phyloP scores from a whole-genome alignment of 306 rosid species.

The Oemleria cerasiformis region DNA sequence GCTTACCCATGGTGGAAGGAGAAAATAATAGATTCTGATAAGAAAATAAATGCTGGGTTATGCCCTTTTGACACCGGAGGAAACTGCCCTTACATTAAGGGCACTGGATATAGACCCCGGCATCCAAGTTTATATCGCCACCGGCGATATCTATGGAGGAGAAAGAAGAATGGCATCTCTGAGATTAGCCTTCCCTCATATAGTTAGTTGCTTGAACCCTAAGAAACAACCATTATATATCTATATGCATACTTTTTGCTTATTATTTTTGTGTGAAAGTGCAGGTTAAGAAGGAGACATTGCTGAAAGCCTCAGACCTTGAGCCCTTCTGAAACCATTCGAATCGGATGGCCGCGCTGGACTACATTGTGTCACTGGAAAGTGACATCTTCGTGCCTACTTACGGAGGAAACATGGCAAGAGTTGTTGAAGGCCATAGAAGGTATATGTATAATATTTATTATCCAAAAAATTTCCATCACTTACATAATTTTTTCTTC shows the following conservation, averaged over 20 bases:
- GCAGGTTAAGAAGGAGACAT: constrained; percentile 79
- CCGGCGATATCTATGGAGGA: constrained; percentile 89
- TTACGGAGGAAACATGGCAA: constrained; percentile 88
- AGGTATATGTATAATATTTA: constrained; percentile 31
- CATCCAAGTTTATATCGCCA: constrained; percentile 83
- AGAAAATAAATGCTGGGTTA: constrained; percentile 63
- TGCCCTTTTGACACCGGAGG: constrained; percentile 89
- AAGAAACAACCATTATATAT: not conserved
- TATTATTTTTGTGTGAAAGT: constrained; percentile 16
- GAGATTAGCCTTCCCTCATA: constrained; percentile 64
- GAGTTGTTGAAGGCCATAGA: constrained; percentile 85
- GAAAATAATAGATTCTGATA: constrained; percentile 61
- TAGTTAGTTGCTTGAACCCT: constrained; percentile 41
- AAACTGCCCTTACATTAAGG: constrained; percentile 73
- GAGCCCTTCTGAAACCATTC: constrained; percentile 67
- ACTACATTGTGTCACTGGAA: constrained; percentile 79
- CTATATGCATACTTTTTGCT: not conserved
- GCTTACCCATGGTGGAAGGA: constrained; percentile 94
- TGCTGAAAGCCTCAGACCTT: constrained; percentile 60
- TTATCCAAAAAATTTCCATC: not conserved
- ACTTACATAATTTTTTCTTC: not conserved
- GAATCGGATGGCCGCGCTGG: constrained; percentile 89
- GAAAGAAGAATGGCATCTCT: constrained; percentile 61
- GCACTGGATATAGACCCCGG: constrained; percentile 69
- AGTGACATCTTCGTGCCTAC: constrained; percentile 87